Base-by-base conservation (phyloP, 441 rosid genomes). In the Adansonia grandidieri region DNA sequence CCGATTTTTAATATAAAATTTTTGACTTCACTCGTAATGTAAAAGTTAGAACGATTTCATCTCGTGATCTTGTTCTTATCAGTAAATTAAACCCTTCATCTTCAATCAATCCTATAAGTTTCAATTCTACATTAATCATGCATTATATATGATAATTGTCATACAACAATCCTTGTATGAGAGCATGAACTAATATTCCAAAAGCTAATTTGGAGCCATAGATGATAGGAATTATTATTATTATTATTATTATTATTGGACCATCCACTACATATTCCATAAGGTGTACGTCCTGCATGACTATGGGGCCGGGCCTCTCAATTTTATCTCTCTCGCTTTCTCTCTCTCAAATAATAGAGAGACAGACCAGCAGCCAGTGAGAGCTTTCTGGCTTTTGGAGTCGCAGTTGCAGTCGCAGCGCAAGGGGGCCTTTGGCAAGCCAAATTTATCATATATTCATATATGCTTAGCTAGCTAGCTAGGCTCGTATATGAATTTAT, bases 311-410 rank as follows among this genome's bases (percentile, higher is more conserved):
- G 5, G 28, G 68, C 6, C 11, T 40, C 48, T 9, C 44, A 19
- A 17, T 45, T 9, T 4, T n/a, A 2, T 9, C 14, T 22, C 5
- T 40, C 15, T 20, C 15, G 19, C 44, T 40, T 5, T 40, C 44
- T 40, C 44, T 40, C 86, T 79, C 80, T 77, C 80, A 73, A 84
- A 87, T 88, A 85, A 85, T 87, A 77, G 86, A 78, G 76, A 81
- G 75, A 5, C 44, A 40, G 44, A 5, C 44, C 44, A 40, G 81
- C 80, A 32, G 37, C 37, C 83, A 82, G 88, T 67, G 62, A 77
- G 82, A 76, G 78, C 80, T 76, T 77, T 80, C 66, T 75, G 77
- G 77, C 84, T 81, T 84, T 85, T 78, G 86, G 88, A 83, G 80
- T 80, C 84, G 78, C 88, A 32, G 37, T 85, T 77, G 74, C 77